Evolutionary conservation across 2,329 filamentous ascomycete species (phyloP).

Genomic region (Neopestalotiopsis sp.): DNA sequence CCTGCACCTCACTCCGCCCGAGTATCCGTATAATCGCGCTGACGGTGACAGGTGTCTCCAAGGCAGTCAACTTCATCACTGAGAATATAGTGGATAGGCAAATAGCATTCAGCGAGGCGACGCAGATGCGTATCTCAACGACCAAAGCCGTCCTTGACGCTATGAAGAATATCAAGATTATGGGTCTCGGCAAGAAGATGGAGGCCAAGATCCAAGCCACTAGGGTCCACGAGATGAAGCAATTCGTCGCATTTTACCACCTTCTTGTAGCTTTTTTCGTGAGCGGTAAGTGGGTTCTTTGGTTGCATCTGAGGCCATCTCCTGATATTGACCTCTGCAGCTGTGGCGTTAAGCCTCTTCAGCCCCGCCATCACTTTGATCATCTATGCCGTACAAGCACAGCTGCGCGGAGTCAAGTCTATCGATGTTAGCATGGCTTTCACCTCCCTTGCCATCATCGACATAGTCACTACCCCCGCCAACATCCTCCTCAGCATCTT

Average conservation of each 20-base stretch:
- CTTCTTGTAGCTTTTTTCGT: background rate
- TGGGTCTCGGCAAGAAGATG: slow-evolving; percentile 4
- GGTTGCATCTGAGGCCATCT: background rate
- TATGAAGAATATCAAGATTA: slow-evolving; percentile 12
- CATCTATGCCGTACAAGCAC: background rate
- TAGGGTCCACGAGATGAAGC: background rate
- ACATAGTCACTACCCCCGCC: background rate
- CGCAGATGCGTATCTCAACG: background rate
- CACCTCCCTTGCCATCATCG: background rate
- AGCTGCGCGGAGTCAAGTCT: background rate
- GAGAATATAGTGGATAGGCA: background rate
- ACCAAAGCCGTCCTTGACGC: slow-evolving; percentile 8
- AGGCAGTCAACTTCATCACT: slow-evolving; percentile 1
- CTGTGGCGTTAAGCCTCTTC: background rate
- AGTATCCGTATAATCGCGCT: background rate
- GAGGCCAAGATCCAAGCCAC: slow-evolving; percentile 3
- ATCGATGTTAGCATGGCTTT: background rate
- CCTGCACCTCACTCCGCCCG: background rate
- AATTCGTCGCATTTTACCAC: background rate
- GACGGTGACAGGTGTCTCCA: background rate
- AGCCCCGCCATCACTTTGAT: background rate
- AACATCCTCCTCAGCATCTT: slow-evolving; percentile 1
- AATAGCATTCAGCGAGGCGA: slow-evolving; percentile 6
- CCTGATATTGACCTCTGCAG: slow-evolving; percentile 1
- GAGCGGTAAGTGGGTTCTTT: background rate